Conservation (phyloP, 352 stramenopile species). For the Globisporangium barbulae region DNA sequence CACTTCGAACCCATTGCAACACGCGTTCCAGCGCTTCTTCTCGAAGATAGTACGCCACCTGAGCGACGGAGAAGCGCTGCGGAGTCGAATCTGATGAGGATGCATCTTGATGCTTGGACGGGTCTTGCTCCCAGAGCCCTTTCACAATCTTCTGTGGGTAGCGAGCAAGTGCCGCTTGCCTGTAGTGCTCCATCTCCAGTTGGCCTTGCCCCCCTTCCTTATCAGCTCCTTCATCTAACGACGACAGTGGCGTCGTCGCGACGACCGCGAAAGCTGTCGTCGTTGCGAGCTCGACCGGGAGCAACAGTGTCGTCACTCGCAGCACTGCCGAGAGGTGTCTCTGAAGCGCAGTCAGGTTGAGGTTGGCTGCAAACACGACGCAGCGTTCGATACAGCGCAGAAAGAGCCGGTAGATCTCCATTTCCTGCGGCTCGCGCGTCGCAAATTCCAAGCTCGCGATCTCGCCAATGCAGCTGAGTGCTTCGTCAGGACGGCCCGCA, state of each 20-base stretch:
- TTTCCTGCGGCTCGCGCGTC: constrained; percentile 50
- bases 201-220: background rate
- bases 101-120: constrained; percentile 6
- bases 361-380: constrained; percentile 58
- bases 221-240: background rate
- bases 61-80: constrained; percentile 40
- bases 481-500: constrained; percentile 64
- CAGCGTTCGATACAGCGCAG: constrained; percentile 46
- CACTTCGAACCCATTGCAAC: constrained; percentile 47
- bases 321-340: constrained; percentile 44
- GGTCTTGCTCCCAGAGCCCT: constrained; percentile 61
- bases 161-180: constrained; percentile 27
- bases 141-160: constrained; percentile 37
- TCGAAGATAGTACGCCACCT: constrained; percentile 70
- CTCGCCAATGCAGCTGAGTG: constrained; percentile 46
- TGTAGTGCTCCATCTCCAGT: constrained; percentile 23
- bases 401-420: constrained; percentile 35
- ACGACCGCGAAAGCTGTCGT: constrained; percentile 16
- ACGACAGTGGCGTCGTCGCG: constrained; percentile 19
- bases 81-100: background rate
- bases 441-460: constrained; percentile 47
- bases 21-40: constrained; percentile 53
- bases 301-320: constrained; percentile 6
- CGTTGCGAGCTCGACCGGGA: background rate
- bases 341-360: constrained; percentile 45